Conservation (phyloP, 2,329 filamentous ascomycete species). For the Monosporascus sp. region DNA sequence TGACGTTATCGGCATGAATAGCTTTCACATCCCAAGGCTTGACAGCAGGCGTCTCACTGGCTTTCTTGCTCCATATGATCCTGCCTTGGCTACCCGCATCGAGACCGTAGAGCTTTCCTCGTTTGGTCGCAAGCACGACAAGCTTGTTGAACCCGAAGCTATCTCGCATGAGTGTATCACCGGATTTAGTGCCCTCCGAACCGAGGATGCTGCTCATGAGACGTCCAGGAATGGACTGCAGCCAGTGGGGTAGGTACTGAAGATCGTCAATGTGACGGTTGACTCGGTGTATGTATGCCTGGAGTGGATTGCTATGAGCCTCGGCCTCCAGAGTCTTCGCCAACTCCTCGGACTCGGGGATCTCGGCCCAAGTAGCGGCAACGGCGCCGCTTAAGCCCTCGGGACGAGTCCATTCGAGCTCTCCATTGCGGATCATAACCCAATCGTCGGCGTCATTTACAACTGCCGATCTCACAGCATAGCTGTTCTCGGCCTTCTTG, state of each 20-base stretch:
- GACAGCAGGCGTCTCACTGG: slow-evolving; percentile 49
- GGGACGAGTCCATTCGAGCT: slow-evolving; percentile 70
- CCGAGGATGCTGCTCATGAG: slow-evolving; percentile 62
- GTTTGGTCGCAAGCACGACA: slow-evolving; percentile 71
- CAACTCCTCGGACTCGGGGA: slow-evolving; percentile 66
- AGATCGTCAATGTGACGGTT: slow-evolving; percentile 77
- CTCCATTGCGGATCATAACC: slow-evolving; percentile 78
- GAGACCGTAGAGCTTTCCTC: slow-evolving; percentile 74
- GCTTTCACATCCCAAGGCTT: slow-evolving; percentile 62
- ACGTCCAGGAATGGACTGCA: slow-evolving; percentile 63
- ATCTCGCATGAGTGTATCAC: slow-evolving; percentile 54
- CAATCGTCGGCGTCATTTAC: slow-evolving; percentile 68
- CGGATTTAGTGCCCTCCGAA: slow-evolving; percentile 40
- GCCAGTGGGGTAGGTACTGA: slow-evolving; percentile 66
- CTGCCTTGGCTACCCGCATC: slow-evolving; percentile 70
- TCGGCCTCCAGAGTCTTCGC: slow-evolving; percentile 81
- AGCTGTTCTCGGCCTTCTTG: slow-evolving; percentile 60
- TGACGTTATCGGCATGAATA: slow-evolving; percentile 56
- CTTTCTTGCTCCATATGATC: slow-evolving; percentile 69
- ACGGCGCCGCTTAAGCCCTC: slow-evolving; percentile 79
- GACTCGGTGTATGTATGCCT: slow-evolving; percentile 84
- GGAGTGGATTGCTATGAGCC: slow-evolving; percentile 71
- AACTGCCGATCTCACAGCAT: slow-evolving; percentile 73
- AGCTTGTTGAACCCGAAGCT: slow-evolving; percentile 87
- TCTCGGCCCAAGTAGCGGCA: slow-evolving; percentile 74